Evolutionary conservation across 352 stramenopile genomes (phyloP), one percentile per base, ranked within the genome.

Genomic region (Globisporangium nagaii): DNA sequence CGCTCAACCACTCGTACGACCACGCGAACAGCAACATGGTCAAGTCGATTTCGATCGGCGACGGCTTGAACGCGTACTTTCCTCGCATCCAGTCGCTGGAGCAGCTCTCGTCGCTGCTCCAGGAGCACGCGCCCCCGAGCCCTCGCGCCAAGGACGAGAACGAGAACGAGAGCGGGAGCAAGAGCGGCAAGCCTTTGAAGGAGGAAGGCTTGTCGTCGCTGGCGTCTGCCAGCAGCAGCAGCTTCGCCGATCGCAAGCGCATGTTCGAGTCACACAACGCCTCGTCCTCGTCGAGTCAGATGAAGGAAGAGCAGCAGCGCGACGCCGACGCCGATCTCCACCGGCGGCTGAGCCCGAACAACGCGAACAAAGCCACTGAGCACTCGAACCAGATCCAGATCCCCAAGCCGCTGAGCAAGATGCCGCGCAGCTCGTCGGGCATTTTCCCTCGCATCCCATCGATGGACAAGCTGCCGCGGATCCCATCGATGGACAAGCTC

Each of bases 391-490:
- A 87, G 43, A 85, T 86, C 24, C 74, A 86, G 60, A 78, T 81
- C 31, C 79, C 79, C 31, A 91, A 91, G 62, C 74, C 78, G 15
- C 57, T 88, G 47, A 84, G 67, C 68, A 91, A 91, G 65, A 88
- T 89, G 71, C 78, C 77, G 19, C 78, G 81, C 9, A 88, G 72
- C 56, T 88, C 79, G 30, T 90, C 80, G 12, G 80, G 80, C 10
- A 90, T 89, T 31, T 91, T 93, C 51, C 83, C 83, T 17, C 80
- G 83, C 36, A 72, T 89, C 39, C 75, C 77, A 19, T 93, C 83
- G 6, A 80, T 89, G 57, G 70, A 84, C 49, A 77, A 75, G 30
- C 44, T 82, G 22, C 66, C 65, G 12, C 51, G 58, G 10, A 62
- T 82, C 12, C 60, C 71, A 12, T 80, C 71, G 17, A 66, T 79